Percentiles rank a stretch among this genome's conserved stretches.
phyloP scores from a whole-genome alignment of 1,139 yeast species.

The Kodamaea alishanica region DNA sequence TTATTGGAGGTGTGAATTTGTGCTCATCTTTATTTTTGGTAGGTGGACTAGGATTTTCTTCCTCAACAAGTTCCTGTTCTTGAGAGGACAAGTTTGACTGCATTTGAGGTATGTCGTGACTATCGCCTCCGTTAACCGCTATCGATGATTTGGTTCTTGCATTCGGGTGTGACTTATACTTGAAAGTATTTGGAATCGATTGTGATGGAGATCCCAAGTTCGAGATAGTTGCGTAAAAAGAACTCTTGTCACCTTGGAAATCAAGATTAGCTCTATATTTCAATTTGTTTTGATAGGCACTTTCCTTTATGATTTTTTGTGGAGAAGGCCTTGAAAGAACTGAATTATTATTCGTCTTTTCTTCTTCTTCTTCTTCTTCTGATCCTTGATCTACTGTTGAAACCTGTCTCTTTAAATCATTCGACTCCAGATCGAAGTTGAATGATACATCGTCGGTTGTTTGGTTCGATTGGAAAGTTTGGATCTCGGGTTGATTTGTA shows the following conservation, averaged over 20 bases:
- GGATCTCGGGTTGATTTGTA: neutral
- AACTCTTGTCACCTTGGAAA: constrained; percentile 23
- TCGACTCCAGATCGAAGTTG: constrained; percentile 2
- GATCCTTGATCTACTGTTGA: neutral
- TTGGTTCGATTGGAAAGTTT: constrained; percentile 5
- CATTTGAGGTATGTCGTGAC: constrained; percentile 1
- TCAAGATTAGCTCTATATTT: constrained; percentile 34
- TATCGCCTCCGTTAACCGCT: constrained; percentile 11
- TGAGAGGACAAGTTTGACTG: neutral
- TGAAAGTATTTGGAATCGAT: constrained; percentile 46
- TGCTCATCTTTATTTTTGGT: constrained; percentile 5
- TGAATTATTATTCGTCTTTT: constrained; percentile 2
- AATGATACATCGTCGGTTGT: constrained; percentile 8
- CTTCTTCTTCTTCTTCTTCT: neutral
- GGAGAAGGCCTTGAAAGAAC: constrained; percentile 10
- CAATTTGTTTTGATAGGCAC: constrained; percentile 30
- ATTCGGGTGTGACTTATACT: constrained; percentile 45
- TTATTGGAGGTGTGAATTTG: constrained; percentile 12
- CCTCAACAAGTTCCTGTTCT: neutral
- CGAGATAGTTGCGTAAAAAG: constrained; percentile 2
- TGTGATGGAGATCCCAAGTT: constrained; percentile 19
- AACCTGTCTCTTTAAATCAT: neutral
- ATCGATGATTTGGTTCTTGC: constrained; percentile 38
- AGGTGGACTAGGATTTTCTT: constrained; percentile 1
- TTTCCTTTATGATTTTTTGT: constrained; percentile 9